These are phyloP conservation scores for Eutrema salsugineum DNA, from an alignment of 441 rosid genomes.

Conservation along the genomic window DNA sequence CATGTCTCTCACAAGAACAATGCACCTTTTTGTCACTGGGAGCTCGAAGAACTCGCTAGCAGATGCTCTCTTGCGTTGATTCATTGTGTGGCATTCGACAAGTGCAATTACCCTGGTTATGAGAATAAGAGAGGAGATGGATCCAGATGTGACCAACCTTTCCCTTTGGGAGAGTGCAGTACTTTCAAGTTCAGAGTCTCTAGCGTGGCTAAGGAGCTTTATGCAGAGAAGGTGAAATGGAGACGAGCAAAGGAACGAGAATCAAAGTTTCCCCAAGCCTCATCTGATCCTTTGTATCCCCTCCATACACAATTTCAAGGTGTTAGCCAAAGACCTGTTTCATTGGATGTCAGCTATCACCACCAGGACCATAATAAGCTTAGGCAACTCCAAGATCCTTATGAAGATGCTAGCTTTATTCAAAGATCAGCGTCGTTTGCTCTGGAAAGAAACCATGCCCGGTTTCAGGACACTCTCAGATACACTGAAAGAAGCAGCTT, in stretches of 20 bases:
- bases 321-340: not conserved
- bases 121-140: constrained; percentile 55
- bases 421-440: not conserved
- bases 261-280: not conserved
- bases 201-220: constrained; percentile 19
- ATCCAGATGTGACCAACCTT: constrained; percentile 42
- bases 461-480: not conserved
- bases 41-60: constrained; percentile 48
- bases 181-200: constrained; percentile 46
- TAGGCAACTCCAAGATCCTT: constrained; percentile 8
- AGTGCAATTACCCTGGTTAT: constrained; percentile 49
- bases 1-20: constrained; percentile 59
- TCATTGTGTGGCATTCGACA: constrained; percentile 29
- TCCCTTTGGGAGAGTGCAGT: constrained; percentile 42
- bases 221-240: constrained; percentile 17
- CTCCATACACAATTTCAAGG: not conserved
- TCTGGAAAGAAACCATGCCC: not conserved
- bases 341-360: not conserved
- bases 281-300: not conserved
- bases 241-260: constrained; percentile 11
- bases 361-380: not conserved
- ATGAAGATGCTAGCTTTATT: not conserved
- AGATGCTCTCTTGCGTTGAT: constrained; percentile 29
- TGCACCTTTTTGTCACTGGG: constrained; percentile 47
- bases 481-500: not conserved